These are phyloP conservation scores for Chlorociboria aeruginascens DNA, from an alignment of 495 filamentous ascomycete species.

Conservation along the genomic window DNA sequence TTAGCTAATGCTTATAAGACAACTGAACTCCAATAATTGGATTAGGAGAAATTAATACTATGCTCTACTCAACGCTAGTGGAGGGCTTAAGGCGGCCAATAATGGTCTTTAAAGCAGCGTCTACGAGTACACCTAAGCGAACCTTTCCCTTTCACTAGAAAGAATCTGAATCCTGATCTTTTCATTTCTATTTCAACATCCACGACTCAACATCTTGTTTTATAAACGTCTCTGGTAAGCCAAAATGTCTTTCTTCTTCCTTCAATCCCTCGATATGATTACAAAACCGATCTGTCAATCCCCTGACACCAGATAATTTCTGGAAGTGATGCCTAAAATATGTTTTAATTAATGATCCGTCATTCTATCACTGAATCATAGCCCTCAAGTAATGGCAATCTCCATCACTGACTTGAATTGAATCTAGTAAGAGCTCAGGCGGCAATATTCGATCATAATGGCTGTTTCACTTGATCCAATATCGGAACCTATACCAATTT, in stretches of 20 bases:
- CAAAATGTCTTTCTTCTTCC: conserved; percentile 20
- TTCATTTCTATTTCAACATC: background rate
- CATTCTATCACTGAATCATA: conserved; percentile 1
- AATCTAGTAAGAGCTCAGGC: background rate
- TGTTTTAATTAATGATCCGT: conserved; percentile 29
- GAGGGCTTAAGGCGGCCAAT: background rate
- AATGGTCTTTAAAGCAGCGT: too few relatives aligned
- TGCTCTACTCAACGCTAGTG: too few relatives aligned
- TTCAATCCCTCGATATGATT: conserved; percentile 48
- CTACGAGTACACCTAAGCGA: background rate
- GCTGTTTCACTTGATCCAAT: conserved; percentile 4
- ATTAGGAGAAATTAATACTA: too few relatives aligned
- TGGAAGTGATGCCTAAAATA: conserved; percentile 25
- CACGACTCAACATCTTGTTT: background rate
- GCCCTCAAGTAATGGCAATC: conserved; percentile 9
- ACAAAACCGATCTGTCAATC: conserved; percentile 83
- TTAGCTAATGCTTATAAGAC: too few relatives aligned
- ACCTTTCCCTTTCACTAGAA: background rate
- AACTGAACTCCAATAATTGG: too few relatives aligned
- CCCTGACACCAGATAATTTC: conserved; percentile 42
- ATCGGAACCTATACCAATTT: conserved; percentile 54
- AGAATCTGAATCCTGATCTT: background rate
- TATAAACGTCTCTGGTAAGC: conserved; percentile 17
- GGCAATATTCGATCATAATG: background rate
- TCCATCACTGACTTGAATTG: background rate